Percentiles rank a stretch among this genome's conserved stretches.
phyloP scores from a whole-genome alignment of 2,329 filamentous ascomycete species.

The Colletotrichum agaves region DNA sequence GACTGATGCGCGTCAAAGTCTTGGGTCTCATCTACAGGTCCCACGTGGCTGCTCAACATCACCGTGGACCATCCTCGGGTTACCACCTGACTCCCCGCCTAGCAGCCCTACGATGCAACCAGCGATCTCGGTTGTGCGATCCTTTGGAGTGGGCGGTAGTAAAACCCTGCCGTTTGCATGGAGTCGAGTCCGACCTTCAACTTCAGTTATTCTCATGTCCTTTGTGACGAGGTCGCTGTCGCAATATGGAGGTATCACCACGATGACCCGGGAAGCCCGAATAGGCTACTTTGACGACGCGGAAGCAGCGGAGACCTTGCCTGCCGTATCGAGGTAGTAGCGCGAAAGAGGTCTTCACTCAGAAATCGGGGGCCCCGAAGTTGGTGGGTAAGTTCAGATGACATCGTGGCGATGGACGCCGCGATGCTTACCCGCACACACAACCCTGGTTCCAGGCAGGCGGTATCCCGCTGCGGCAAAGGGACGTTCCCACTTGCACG shows the following conservation, averaged over 20 bases:
- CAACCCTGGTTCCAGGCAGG: not conserved
- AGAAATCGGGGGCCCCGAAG: conserved; percentile 3
- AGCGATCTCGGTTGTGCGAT: not conserved
- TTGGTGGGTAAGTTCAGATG: conserved; percentile 7
- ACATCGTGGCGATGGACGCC: conserved; percentile 8
- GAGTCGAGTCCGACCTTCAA: not conserved
- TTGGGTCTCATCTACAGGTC: not conserved
- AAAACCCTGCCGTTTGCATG: not conserved
- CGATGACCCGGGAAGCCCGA: not conserved
- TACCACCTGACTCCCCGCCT: not conserved
- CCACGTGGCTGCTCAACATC: not conserved
- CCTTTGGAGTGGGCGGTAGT: not conserved
- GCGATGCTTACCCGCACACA: conserved; percentile 12
- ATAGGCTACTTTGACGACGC: not conserved
- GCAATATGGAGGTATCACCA: not conserved
- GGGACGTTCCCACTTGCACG: not conserved
- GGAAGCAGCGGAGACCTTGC: not conserved
- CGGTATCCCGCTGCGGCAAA: not conserved
- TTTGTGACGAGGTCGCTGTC: not conserved
- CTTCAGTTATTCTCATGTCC: not conserved
- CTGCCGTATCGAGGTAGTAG: not conserved
- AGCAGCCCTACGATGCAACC: conserved; percentile 2
- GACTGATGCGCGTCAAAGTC: not conserved
- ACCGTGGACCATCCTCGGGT: not conserved
- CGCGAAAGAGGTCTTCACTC: not conserved